A percentile compares a stretch with the other conserved stretches of the same genome.
These are phyloP conservation scores for Tillandsia fasciculata DNA, from an alignment of 176 grass and related monocot genomes.

Conservation along the genomic window DNA sequence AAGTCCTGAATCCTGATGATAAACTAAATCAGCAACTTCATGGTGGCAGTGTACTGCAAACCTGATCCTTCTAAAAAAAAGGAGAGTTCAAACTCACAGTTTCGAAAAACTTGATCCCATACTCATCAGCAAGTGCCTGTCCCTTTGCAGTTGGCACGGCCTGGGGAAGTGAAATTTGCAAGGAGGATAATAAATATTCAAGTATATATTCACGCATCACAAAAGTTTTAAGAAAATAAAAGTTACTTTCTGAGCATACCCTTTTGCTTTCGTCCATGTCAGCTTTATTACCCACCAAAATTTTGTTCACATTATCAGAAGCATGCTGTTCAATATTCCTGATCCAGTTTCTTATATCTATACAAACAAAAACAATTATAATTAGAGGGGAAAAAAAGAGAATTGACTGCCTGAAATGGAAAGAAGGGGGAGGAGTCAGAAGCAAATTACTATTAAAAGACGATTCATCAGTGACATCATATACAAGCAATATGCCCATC, in stretches of 20 bases:
- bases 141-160: conserved; percentile 93
- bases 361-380: conserved; percentile 8
- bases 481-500: conserved; percentile 96
- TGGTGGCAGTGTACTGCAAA: background rate
- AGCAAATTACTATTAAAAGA: conserved; percentile 89
- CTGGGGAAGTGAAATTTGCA: conserved; percentile 28
- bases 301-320: conserved; percentile 97
- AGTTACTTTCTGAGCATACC: conserved; percentile 18
- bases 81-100: conserved; percentile 43
- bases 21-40: no score
- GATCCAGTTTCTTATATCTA: conserved; percentile 97
- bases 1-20: no score
- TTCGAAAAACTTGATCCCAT: conserved; percentile 96
- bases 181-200: background rate
- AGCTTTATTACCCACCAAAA: conserved; percentile 93
- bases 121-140: conserved; percentile 91
- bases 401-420: background rate
- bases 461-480: conserved; percentile 93
- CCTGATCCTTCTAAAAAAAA: background rate
- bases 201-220: background rate
- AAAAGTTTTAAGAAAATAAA: conserved; percentile 13
- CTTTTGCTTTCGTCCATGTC: conserved; percentile 99
- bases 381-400: conserved; percentile 5
- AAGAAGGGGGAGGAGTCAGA: conserved; percentile 15
- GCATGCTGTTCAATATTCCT: conserved; percentile 95